These are phyloP conservation scores for Bipolaris sorokiniana DNA, from an alignment of 2,329 filamentous ascomycete species.

Conservation along the genomic window DNA sequence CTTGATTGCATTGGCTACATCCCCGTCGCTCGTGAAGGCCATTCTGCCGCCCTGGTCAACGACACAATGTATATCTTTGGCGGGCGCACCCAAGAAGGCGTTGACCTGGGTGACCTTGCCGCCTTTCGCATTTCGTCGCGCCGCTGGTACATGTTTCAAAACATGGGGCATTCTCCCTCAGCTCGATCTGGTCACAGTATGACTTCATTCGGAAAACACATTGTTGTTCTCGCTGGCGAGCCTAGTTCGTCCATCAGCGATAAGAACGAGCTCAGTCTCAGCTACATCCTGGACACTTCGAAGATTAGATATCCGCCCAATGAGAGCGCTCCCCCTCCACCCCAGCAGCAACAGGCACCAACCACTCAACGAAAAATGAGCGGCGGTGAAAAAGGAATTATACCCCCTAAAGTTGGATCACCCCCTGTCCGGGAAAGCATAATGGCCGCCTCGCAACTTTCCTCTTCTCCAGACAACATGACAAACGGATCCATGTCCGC, in stretches of 20 bases:
- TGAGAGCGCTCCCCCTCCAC: constrained; percentile 57
- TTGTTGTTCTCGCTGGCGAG: constrained; percentile 91
- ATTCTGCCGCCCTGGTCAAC: constrained; percentile 89
- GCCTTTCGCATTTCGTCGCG: constrained; percentile 82
- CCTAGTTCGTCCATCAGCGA: constrained; percentile 85
- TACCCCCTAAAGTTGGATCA: constrained; percentile 42
- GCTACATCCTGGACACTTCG: constrained; percentile 90
- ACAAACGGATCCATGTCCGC: constrained; percentile 40
- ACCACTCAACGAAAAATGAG: constrained; percentile 53
- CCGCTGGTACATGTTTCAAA: constrained; percentile 99
- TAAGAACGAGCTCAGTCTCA: constrained; percentile 82
- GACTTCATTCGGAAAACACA: constrained; percentile 91
- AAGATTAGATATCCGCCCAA: constrained; percentile 93
- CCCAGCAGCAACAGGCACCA: constrained; percentile 28
- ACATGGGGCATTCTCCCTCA: constrained; percentile 96
- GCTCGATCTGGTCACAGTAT: constrained; percentile 95
- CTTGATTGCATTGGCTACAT: constrained; percentile 98
- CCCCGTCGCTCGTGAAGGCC: constrained; percentile 88
- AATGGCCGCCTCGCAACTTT: constrained; percentile 37
- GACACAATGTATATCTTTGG: constrained; percentile 99
- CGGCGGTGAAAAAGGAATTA: constrained; percentile 54
- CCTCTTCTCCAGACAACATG: constrained; percentile 46
- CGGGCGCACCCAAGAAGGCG: constrained; percentile 90
- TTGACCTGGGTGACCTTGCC: constrained; percentile 89
- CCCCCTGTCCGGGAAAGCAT: constrained; percentile 54